Evolutionary conservation across 306 rosid species (phyloP).

Genomic region (Quercus rubra): DNA sequence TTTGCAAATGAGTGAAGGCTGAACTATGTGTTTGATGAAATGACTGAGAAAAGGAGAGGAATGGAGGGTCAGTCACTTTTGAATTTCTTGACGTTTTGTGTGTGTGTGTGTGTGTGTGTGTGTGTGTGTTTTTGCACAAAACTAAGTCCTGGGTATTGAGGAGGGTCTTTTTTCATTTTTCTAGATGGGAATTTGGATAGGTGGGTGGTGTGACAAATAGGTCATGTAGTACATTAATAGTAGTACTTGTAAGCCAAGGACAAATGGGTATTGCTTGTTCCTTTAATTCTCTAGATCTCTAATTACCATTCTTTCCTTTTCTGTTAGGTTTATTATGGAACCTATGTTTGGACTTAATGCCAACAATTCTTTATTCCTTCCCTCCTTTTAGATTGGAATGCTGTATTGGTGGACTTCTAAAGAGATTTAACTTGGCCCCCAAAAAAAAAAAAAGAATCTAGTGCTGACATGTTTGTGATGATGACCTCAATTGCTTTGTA

Average conservation of each 20-base stretch:
- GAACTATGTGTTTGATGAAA: conserved; percentile 26
- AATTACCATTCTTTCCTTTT: conserved; percentile 24
- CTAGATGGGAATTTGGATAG: too few species aligned
- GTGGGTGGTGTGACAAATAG: background rate
- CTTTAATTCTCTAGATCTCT: conserved; percentile 11
- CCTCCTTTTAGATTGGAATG: background rate
- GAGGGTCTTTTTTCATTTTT: background rate
- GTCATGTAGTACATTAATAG: background rate
- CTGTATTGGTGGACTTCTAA: background rate
- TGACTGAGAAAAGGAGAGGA: conserved; percentile 23
- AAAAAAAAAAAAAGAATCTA: too few species aligned
- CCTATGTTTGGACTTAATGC: conserved; percentile 3
- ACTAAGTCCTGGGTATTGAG: background rate
- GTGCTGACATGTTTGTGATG: too few species aligned
- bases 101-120: background rate
- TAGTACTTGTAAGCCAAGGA: conserved; percentile 20
- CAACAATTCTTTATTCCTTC: conserved; percentile 27
- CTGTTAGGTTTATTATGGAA: conserved; percentile 24
- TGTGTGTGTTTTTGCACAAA: background rate
- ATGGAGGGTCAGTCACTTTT: background rate
- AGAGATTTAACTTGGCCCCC: too few species aligned
- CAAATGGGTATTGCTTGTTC: conserved; percentile 46
- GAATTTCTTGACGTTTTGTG: background rate
- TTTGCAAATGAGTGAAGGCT: background rate
- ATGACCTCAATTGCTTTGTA: too few species aligned